Percentiles rank a stretch among this genome's conserved stretches.
Conservation (phyloP, 257 asterid species). For the Salvia miltiorrhiza region DNA sequence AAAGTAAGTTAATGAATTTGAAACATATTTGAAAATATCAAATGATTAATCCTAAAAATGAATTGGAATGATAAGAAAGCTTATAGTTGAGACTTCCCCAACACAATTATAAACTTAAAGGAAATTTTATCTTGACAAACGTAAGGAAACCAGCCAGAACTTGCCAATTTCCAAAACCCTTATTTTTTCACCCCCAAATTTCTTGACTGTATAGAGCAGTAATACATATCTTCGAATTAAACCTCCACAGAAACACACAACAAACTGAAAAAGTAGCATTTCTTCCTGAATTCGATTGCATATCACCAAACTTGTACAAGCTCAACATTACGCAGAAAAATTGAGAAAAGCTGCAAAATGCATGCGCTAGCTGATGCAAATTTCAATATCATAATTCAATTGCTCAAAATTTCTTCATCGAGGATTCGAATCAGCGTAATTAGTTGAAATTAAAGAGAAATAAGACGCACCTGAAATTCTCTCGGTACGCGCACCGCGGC, state of each 20-base stretch:
- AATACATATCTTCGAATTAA: background rate
- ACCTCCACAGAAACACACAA: background rate
- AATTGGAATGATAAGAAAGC: background rate
- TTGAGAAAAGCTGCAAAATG: background rate
- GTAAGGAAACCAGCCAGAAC: no score
- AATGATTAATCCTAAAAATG: background rate
- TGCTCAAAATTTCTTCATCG: background rate
- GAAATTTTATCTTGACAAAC: no score
- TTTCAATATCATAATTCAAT: background rate
- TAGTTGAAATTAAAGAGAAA: no score
- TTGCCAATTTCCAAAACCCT: constrained; percentile 2
- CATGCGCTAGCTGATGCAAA: no score
- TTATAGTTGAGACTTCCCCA: no score
- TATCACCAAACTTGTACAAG: background rate
- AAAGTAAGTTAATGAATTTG: background rate
- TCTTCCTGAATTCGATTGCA: background rate
- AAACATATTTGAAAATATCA: background rate
- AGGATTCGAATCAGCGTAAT: no score
- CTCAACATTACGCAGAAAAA: background rate
- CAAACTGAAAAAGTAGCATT: background rate
- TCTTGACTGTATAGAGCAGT: background rate
- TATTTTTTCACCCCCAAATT: background rate
- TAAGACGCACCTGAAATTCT: constrained; percentile 40
- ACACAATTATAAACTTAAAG: no score
- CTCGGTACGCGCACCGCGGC: constrained; percentile 32